Percentiles rank a stretch among this genome's conserved stretches.
phyloP scores from a whole-genome alignment of 345 rosid genomes.

The Gynandropsis gynandra region DNA sequence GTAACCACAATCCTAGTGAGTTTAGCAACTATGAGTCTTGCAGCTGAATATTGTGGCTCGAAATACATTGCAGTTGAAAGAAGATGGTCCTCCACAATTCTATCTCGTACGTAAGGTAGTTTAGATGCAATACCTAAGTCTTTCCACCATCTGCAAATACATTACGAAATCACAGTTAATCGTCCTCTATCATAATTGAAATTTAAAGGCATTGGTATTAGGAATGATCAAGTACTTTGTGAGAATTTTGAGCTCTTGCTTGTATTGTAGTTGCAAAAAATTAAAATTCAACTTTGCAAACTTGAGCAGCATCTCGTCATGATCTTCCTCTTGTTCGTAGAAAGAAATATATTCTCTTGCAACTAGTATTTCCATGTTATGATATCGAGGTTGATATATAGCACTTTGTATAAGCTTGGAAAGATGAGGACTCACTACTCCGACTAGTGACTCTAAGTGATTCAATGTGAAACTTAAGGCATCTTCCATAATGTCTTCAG shows the following conservation, averaged over 20 bases:
- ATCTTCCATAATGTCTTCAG: not conserved
- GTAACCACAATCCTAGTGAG: not conserved
- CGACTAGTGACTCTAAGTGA: too few species aligned
- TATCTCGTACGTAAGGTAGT: slow-evolving; percentile 4
- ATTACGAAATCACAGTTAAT: too few species aligned
- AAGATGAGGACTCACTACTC: too few species aligned
- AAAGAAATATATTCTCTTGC: slow-evolving; percentile 2
- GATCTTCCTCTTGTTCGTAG: slow-evolving; percentile 3
- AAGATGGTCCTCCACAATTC: not conserved
- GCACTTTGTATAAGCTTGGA: too few species aligned
- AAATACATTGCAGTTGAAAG: not conserved
- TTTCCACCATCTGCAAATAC: slow-evolving; percentile 11
- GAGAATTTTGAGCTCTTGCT: not conserved
- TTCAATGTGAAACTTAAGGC: too few species aligned
- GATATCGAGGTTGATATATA: not conserved
- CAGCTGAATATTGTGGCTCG: slow-evolving; percentile 15
- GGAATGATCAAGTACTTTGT: slow-evolving; percentile 2
- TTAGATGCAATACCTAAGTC: slow-evolving; percentile 2
- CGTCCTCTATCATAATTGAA: too few species aligned
- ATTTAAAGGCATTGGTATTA: too few species aligned
- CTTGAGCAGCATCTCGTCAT: slow-evolving; percentile 12
- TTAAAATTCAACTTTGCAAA: slow-evolving; percentile 13
- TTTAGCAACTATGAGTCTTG: slow-evolving; percentile 5
- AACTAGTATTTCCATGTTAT: not conserved
- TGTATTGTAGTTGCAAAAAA: slow-evolving; percentile 14